These are phyloP conservation scores for Spergularia azorica DNA, from an alignment of 179 eudicot species.

Conservation along the genomic window DNA sequence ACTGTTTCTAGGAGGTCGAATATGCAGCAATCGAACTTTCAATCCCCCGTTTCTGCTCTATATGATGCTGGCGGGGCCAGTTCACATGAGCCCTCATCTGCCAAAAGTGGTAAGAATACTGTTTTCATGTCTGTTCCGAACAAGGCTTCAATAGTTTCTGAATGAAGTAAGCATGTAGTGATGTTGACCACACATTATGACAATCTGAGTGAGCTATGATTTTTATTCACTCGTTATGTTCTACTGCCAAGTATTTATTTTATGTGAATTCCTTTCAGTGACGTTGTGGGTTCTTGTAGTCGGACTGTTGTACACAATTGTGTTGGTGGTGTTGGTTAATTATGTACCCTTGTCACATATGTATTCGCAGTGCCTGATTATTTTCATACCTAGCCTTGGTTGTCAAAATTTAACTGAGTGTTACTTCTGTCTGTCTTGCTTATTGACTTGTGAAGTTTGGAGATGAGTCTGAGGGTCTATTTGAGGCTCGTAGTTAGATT, in stretches of 20 bases:
- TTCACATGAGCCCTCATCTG: constrained; percentile 40
- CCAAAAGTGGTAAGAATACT: constrained; percentile 41
- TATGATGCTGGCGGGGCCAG: constrained; percentile 56
- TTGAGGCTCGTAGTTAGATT: neutral
- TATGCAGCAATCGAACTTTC: constrained; percentile 59
- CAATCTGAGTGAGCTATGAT: neutral
- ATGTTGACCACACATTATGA: neutral
- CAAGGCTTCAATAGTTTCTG: constrained; percentile 1
- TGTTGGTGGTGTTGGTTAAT: neutral
- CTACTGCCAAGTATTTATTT: neutral
- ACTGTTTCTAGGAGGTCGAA: constrained; percentile 43
- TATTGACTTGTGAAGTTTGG: too few relatives aligned
- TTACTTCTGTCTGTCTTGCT: neutral
- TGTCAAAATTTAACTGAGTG: neutral
- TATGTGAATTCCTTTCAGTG: too few relatives aligned
- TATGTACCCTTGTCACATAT: neutral
- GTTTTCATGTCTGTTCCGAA: neutral
- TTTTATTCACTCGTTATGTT: neutral
- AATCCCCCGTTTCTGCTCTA: constrained; percentile 83
- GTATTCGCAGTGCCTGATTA: neutral
- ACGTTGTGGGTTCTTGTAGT: too few relatives aligned
- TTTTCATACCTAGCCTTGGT: neutral
- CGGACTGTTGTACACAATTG: too few relatives aligned
- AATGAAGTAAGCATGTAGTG: neutral
- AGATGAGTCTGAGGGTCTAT: too few relatives aligned